Conservation (phyloP, 805 yeast genomes). For the Isabelozyma heimii region DNA sequence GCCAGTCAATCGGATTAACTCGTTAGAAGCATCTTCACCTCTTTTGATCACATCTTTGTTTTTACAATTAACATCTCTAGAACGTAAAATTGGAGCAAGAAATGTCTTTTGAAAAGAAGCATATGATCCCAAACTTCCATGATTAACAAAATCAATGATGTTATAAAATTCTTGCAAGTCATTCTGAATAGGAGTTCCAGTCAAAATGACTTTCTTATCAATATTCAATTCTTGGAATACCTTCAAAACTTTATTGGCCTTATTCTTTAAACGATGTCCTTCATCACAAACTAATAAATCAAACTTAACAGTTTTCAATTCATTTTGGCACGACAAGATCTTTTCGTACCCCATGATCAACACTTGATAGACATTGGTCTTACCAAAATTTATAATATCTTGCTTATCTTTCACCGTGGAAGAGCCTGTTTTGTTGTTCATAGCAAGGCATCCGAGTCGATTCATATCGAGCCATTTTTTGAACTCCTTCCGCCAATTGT, state of each 20-base stretch:
- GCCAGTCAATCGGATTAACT: constrained; percentile 61
- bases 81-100: constrained; percentile 66
- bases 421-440: constrained; percentile 41
- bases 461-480: constrained; percentile 78
- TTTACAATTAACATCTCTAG: constrained; percentile 62
- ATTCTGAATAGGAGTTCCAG: constrained; percentile 95
- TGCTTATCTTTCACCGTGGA: constrained; percentile 53
- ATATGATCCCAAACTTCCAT: constrained; percentile 70
- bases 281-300: constrained; percentile 91
- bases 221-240: constrained; percentile 55
- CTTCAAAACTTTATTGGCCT: constrained; percentile 67
- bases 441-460: constrained; percentile 62
- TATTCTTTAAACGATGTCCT: constrained; percentile 85
- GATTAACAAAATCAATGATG: constrained; percentile 79
- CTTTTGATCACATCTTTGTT: constrained; percentile 44
- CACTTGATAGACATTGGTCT: constrained; percentile 74
- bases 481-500: constrained; percentile 88
- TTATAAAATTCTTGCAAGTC: constrained; percentile 81
- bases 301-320: constrained; percentile 44
- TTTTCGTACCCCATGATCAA: constrained; percentile 88
- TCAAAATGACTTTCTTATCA: constrained; percentile 58
- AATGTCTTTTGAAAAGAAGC: constrained; percentile 57
- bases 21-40: constrained; percentile 65
- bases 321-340: constrained; percentile 51
- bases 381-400: constrained; percentile 59